phyloP scores from a whole-genome alignment of 2,329 filamentous ascomycete species.

The Aspergillus sergii region DNA sequence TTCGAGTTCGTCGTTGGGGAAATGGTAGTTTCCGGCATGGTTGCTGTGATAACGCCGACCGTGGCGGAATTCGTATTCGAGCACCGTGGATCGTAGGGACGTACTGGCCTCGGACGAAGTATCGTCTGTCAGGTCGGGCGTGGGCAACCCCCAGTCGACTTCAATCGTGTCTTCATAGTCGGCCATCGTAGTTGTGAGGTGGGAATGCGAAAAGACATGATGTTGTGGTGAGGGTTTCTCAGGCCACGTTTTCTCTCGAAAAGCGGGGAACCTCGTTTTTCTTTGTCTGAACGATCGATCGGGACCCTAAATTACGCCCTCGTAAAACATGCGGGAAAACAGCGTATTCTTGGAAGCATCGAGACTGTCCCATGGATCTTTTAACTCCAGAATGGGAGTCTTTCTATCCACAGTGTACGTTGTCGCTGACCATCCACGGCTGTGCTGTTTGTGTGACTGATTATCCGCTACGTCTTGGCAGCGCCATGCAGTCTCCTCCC shows the following conservation, averaged over 20 bases:
- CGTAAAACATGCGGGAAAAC: background rate
- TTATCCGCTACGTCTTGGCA: background rate
- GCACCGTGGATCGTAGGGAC: conserved; percentile 14
- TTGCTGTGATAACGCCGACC: conserved; percentile 33
- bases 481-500: background rate
- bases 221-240: background rate
- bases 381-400: background rate
- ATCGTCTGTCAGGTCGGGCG: background rate
- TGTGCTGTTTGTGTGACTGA: background rate
- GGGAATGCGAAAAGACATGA: background rate
- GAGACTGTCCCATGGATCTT: background rate
- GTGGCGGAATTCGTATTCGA: conserved; percentile 21
- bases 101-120: conserved; percentile 7
- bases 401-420: too few species aligned
- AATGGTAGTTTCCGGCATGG: conserved; percentile 32
- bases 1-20: conserved; percentile 40
- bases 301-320: background rate
- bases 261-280: background rate
- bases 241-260: background rate
- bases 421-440: background rate
- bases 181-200: background rate
- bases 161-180: background rate
- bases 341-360: too few species aligned
- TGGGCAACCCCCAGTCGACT: conserved; percentile 11
- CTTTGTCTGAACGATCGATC: background rate